These are phyloP conservation scores for Cinchona pubescens DNA, from an alignment of 257 asterid genomes.

Conservation along the genomic window DNA sequence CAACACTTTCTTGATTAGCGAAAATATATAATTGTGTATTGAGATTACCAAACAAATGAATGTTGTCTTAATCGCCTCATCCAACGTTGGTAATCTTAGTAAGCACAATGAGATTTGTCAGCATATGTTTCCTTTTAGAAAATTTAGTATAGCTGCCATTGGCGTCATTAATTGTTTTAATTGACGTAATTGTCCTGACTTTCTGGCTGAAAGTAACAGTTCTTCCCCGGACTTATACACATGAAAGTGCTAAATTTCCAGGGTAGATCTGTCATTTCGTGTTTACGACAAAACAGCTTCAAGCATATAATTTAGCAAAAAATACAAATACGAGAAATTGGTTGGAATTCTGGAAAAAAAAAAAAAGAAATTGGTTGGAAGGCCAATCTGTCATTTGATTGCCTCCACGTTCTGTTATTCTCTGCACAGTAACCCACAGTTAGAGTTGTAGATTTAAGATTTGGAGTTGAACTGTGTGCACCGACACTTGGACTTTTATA, in stretches of 20 bases:
- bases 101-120: background rate
- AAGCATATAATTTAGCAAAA: background rate
- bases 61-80: background rate
- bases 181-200: slow-evolving; percentile 31
- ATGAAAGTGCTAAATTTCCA: slow-evolving; percentile 7
- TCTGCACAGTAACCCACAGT: slow-evolving; percentile 12
- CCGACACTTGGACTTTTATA: slow-evolving; percentile 41
- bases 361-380: too few relatives aligned
- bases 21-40: background rate
- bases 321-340: background rate
- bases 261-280: slow-evolving; percentile 39
- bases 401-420: slow-evolving; percentile 43
- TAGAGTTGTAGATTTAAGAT: slow-evolving; percentile 1
- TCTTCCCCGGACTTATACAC: slow-evolving; percentile 24
- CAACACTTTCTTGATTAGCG: background rate
- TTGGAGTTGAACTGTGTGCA: slow-evolving; percentile 15
- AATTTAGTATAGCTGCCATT: background rate
- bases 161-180: slow-evolving; percentile 5
- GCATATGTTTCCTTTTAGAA: background rate
- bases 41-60: background rate
- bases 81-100: background rate
- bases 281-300: slow-evolving; percentile 7
- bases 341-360: too few relatives aligned
- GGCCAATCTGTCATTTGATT: slow-evolving; percentile 25
- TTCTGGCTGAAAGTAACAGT: slow-evolving; percentile 10